Evolutionary conservation across 306 rosid species (phyloP), one percentile per base, ranked within the genome.

Genomic region (Senna tora): DNA sequence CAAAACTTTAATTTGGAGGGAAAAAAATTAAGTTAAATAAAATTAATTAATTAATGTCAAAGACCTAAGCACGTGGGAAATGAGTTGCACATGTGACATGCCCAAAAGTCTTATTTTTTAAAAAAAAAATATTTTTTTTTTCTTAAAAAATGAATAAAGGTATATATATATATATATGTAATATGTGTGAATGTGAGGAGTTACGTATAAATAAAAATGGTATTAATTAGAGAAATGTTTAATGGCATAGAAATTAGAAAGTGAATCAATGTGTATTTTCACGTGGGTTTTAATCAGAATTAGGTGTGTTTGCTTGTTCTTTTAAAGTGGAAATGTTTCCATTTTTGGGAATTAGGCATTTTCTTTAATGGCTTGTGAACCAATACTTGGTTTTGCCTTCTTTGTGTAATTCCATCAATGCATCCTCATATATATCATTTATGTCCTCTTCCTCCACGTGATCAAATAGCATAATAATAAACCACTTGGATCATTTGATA

Each of bases 41-140:
- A 57, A 7, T 6, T 13, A 46, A 9, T 22, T 6, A 7, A 43
- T 14, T 56, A 16, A 6, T 0, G 0, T 69, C 75, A 63, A 76
- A 20, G 20, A 53, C 59, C 8, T 43, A 38, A 33, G 69, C 76
- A 67, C 79, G 76, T 81, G 75, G 73, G 64, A 81, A 81, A 81
- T 77, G 85, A 81, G 76, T 77, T 67, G 45, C 79, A 67, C 72
- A 73, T 62, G 50, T 11, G 33, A 0, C 33, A 4, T 73, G 73
- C 5, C 36, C n/a, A 46, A 76, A 72, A 38, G 50, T 65, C 77
- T 64, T 56, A n/a, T 55, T 66, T 50, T 50, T 16, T 16, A 15
- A n/a, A 4, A 13, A 13, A 11, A 41, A 41, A 41, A 41, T n/a
- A n/a, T n/a, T n/a, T n/a, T n/a, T n/a, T n/a, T n/a, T n/a, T n/a